Conservation (phyloP, 108 stramenopile species). For the Aurantiochytrium sp. region DNA sequence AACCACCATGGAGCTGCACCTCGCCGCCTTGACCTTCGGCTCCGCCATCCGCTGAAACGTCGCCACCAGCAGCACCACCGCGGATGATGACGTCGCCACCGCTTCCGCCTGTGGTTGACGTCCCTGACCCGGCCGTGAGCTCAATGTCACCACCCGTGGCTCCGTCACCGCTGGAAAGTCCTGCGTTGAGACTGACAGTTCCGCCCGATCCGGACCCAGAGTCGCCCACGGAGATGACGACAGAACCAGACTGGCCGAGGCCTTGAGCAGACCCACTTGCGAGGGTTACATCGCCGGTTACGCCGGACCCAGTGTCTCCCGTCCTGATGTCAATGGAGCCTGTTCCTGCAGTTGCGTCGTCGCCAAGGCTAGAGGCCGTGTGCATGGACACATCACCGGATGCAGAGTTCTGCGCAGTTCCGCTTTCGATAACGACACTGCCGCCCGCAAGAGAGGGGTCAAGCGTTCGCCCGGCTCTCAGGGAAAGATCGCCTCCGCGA, state of each 20-base stretch:
- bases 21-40: not conserved
- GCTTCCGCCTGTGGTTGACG: conserved; percentile 51
- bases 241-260: conserved; percentile 21
- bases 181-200: conserved; percentile 16
- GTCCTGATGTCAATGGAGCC: not conserved
- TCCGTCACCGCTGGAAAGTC: not conserved
- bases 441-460: not conserved
- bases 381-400: not conserved
- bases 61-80: conserved; percentile 20
- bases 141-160: not conserved
- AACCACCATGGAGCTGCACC: not conserved
- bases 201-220: conserved; percentile 37
- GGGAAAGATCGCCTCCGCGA: conserved; percentile 29
- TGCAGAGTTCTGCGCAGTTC: not conserved
- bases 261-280: not conserved
- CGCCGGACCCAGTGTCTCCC: not conserved
- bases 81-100: conserved; percentile 47
- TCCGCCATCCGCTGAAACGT: not conserved
- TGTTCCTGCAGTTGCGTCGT: not conserved
- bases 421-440: not conserved
- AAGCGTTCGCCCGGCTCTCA: conserved; percentile 27
- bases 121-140: not conserved
- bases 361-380: not conserved
- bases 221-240: conserved; percentile 27
- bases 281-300: not conserved